phyloP scores from a whole-genome alignment of 768 basidiomycete genomes.

The Pilatotrama ljubarskyi region DNA sequence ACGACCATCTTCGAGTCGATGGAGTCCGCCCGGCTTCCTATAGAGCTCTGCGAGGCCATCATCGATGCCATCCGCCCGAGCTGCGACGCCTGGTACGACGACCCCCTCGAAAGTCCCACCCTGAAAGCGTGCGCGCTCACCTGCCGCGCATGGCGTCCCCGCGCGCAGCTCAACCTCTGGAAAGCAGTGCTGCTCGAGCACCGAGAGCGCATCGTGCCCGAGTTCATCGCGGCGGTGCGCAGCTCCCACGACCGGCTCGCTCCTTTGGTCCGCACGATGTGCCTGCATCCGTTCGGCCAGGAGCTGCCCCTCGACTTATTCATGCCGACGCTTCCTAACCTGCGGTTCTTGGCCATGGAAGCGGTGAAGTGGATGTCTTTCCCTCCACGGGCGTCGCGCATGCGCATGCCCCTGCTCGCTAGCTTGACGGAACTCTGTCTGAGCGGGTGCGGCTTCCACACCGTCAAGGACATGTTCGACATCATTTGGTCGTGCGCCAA shows the following conservation, averaged over 20 bases:
- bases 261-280: neutral
- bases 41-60: neutral
- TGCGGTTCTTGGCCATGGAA: neutral
- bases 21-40: neutral
- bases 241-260: neutral
- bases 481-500: neutral
- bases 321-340: neutral
- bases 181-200: neutral
- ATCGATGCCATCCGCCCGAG: neutral
- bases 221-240: neutral
- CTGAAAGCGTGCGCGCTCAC: neutral
- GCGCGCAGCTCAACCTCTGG: neutral
- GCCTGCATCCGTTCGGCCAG: neutral
- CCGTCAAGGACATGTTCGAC: neutral
- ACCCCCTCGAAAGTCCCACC: neutral
- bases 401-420: neutral
- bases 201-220: neutral
- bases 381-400: neutral
- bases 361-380: neutral
- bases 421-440: neutral
- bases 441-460: neutral
- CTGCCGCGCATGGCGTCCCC: neutral
- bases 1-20: too few relatives aligned
- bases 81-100: neutral
- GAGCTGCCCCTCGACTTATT: neutral